Evolutionary conservation across 345 rosid genomes (phyloP), one percentile per base, ranked within the genome.

Genomic region (Sonneratia caseolaris): DNA sequence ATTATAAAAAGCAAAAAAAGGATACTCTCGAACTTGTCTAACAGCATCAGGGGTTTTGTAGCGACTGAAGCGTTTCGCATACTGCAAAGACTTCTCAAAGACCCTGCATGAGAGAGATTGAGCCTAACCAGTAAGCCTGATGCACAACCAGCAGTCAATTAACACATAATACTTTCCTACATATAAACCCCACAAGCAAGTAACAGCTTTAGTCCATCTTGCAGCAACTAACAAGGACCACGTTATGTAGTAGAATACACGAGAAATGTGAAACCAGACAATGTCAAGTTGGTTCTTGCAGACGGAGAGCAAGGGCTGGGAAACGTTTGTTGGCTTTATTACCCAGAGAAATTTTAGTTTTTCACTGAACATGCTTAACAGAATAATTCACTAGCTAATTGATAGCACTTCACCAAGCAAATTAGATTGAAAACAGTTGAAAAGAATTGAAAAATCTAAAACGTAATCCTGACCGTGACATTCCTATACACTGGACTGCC

Each of bases 11-110:
- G 27, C 10, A 62, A 62, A 35, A 7, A 35, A 40, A 37, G 96
- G 99, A 95, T 95, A 90, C 97, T 90, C 99, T 86, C 98, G 81
- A 76, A 89, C 97, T 95, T 95, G 97, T 86, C 96, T 76, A 75
- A 95, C 97, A 79, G 97, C 99, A 80, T 95, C 99, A 3, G 99
- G 97, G 74, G 90, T 92, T 75, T 92, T 95, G 75, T 95, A 95
- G 19, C 99, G 97, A 83, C 98, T 93, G 74, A 95, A 95, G 66
- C 97, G 96, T 76, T 92, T 95, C 73, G 92, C 98, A 81, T 92
- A 90, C 85, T 95, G 99, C 84, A 92, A 84, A 1, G 98, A 95
- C 79, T 95, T 95, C 87, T 92, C 99, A 81, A 95, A 95, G 62
- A 92, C 98, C 75, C 99, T 95, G 86, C 74, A 82, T 64, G 55